Percentiles rank a stretch among this genome's conserved stretches.
These are phyloP conservation scores for Penicillium occitanis DNA, from an alignment of 2,329 filamentous ascomycete genomes.

Conservation along the genomic window DNA sequence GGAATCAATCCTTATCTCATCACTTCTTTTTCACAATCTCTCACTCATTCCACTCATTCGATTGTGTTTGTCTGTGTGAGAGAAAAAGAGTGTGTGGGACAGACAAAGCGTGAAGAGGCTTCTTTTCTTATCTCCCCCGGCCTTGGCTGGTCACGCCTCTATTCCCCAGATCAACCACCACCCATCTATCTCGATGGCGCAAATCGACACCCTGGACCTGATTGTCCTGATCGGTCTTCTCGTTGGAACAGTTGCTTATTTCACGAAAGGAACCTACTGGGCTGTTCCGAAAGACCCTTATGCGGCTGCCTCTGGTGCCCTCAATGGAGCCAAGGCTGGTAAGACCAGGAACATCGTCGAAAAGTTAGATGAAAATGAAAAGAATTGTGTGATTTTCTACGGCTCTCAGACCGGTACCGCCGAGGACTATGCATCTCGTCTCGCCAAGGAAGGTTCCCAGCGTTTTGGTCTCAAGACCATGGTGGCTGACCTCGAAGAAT, in stretches of 20 bases:
- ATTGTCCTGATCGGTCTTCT: conserved; percentile 84
- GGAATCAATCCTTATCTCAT: not conserved
- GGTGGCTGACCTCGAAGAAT: conserved; percentile 97
- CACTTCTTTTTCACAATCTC: not conserved
- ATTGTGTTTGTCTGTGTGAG: not conserved
- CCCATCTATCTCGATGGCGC: conserved; percentile 66
- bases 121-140: not conserved
- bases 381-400: conserved; percentile 98
- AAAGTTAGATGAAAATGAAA: conserved; percentile 91
- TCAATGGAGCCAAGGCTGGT: conserved; percentile 70
- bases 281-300: conserved; percentile 86
- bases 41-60: not conserved
- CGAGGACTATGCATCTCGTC: conserved; percentile 93
- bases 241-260: conserved; percentile 86
- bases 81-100: not conserved
- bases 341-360: conserved; percentile 91
- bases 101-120: not conserved
- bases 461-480: conserved; percentile 96
- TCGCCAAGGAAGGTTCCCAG: conserved; percentile 96
- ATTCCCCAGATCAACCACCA: conserved; percentile 5
- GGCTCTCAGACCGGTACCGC: conserved; percentile 97
- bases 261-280: conserved; percentile 97
- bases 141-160: conserved; percentile 3
- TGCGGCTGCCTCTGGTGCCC: conserved; percentile 67
- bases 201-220: conserved; percentile 94